Evolutionary conservation across 2,329 filamentous ascomycete genomes (phyloP), one percentile per base, ranked within the genome.

Genomic region (Cordyceps farinosa): DNA sequence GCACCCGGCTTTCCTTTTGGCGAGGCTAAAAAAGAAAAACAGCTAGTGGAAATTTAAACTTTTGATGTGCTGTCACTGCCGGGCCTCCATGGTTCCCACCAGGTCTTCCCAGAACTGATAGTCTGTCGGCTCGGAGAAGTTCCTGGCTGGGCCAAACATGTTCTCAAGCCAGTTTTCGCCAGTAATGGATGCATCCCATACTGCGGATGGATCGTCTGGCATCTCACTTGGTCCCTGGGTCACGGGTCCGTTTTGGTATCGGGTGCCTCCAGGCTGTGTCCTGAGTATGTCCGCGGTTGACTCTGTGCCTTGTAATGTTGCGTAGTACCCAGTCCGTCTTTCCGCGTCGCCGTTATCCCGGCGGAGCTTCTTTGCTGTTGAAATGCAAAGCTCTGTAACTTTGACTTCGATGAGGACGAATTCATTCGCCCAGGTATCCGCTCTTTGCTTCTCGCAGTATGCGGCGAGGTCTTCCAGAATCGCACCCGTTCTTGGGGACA

Each of bases 351-450:
- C 45, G 8, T 45, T 30, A 8, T 65, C 65, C 40, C 48, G 53
- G 42, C 56, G 36, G 8, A 61, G 64, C 17, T 67, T 67, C 11
- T 63, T 62, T 3, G 66, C 65, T 22, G 64, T 70, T 4, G 68
- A 64, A 54, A 78, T 75, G 66, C 76, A 79, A 9, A 79, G 68
- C 67, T 79, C 77, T 40, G 78, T 72, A 0, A 79, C 74, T 62
- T 77, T 77, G 15, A 79, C 73, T 66, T 78, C 77, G 1, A 75
- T 75, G 1, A 77, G 68, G 5, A 71, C 74, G 63, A 78, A 77
- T 63, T 78, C 75, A 61, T 77, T 78, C 34, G 75, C 60, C 76
- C 77, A 78, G 5, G 71, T 69, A 44, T 79, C 77, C n/a, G 69
- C 70, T 7, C 73, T 68, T 62, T 77, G 72, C 71, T 74, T 75